Evolutionary conservation across 108 stramenopile species (phyloP).

Genomic region (Fragilaria crotonensis): DNA sequence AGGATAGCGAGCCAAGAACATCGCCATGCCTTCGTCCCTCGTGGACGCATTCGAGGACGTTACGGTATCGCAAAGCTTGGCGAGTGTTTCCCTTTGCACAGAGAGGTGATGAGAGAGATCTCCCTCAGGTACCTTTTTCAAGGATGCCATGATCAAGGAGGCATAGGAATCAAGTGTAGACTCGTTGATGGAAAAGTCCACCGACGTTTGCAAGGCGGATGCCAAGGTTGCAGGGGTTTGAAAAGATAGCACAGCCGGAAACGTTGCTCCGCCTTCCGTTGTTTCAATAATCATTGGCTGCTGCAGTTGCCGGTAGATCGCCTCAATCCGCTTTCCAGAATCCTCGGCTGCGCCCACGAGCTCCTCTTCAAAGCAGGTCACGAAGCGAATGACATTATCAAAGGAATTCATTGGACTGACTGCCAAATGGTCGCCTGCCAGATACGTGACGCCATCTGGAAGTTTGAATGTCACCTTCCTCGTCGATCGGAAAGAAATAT

Average conservation of each 20-base stretch:
- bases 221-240: background rate
- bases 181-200: slow-evolving; percentile 1
- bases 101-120: too few relatives aligned
- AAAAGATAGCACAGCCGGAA: background rate
- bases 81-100: too few relatives aligned
- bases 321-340: too few relatives aligned
- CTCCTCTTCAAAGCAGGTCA: background rate
- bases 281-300: background rate
- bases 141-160: too few relatives aligned
- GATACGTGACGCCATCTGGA: background rate
- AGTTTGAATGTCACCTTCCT: background rate
- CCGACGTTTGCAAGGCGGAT: background rate
- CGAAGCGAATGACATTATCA: background rate
- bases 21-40: too few relatives aligned
- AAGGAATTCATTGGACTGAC: slow-evolving; percentile 3
- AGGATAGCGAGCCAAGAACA: background rate
- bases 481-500: background rate
- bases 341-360: background rate
- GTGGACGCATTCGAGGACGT: too few relatives aligned
- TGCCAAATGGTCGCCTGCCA: slow-evolving; percentile 2
- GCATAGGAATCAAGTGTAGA: too few relatives aligned
- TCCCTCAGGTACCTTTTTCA: too few relatives aligned
- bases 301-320: background rate
- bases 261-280: background rate
- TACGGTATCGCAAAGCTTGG: too few relatives aligned